A percentile compares a stretch with the other conserved stretches of the same genome.
Conservation (phyloP, 257 asterid genomes). For the Ilex asprella region DNA sequence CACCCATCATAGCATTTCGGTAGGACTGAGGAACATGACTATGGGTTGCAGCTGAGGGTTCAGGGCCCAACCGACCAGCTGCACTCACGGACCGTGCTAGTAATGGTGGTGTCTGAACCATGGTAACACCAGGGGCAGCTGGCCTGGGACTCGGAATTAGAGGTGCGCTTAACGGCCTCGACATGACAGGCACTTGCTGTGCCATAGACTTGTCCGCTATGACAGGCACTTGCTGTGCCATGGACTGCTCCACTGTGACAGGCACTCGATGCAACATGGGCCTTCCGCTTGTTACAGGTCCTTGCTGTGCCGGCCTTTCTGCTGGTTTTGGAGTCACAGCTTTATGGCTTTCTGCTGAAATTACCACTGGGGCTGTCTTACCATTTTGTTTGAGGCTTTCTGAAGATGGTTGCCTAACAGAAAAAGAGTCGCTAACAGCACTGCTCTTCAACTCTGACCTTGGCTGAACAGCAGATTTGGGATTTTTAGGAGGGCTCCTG, state of each 20-base stretch:
- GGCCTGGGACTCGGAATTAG: slow-evolving; percentile 49
- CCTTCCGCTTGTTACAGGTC: slow-evolving; percentile 33
- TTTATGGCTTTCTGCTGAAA: slow-evolving; percentile 32
- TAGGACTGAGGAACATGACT: slow-evolving; percentile 69
- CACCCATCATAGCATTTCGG: slow-evolving; percentile 74
- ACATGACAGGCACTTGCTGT: slow-evolving; percentile 38
- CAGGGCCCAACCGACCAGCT: slow-evolving; percentile 72
- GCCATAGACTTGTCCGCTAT: slow-evolving; percentile 36
- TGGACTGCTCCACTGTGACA: neutral
- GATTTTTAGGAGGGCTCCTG: slow-evolving; percentile 42
- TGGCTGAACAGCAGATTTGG: slow-evolving; percentile 13
- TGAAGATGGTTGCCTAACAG: slow-evolving; percentile 32
- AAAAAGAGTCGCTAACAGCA: slow-evolving; percentile 20
- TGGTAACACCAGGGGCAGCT: slow-evolving; percentile 38
- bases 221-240: slow-evolving; percentile 19
- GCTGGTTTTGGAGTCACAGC: slow-evolving; percentile 25
- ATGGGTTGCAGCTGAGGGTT: slow-evolving; percentile 41
- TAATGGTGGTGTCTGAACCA: slow-evolving; percentile 47
- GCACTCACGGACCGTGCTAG: slow-evolving; percentile 74
- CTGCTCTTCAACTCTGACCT: slow-evolving; percentile 33
- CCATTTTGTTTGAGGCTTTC: slow-evolving; percentile 35
- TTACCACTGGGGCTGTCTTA: slow-evolving; percentile 21
- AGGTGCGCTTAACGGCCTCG: slow-evolving; percentile 89
- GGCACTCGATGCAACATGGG: slow-evolving; percentile 32
- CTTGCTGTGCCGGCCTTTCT: slow-evolving; percentile 30